Percentiles rank a stretch among this genome's conserved stretches.
Evolutionary conservation across 2,329 filamentous ascomycete species (phyloP).

Genomic region (Penicillium italicum): DNA sequence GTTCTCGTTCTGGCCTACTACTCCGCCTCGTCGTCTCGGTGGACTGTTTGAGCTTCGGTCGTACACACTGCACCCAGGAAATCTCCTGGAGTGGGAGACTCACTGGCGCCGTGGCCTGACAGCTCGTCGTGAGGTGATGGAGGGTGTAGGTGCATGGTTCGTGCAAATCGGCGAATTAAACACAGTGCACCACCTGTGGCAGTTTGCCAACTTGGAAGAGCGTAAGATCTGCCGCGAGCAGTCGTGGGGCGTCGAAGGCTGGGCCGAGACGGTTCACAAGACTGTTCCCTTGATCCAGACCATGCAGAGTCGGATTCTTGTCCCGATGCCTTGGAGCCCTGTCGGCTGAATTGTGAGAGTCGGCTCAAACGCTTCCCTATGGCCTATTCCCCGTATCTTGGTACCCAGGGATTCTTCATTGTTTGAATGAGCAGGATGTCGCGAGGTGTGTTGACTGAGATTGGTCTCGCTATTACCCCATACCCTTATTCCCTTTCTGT

Average conservation of each 20-base stretch:
- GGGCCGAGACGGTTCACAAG: conserved; percentile 97
- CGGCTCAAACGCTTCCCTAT: background rate
- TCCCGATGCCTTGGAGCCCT: conserved; percentile 95
- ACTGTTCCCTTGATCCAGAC: conserved; percentile 94
- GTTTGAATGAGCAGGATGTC: background rate
- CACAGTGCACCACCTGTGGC: conserved; percentile 97
- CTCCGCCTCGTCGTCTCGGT: conserved; percentile 80
- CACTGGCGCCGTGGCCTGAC: conserved; percentile 93
- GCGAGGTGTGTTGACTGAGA: background rate
- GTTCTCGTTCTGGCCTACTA: conserved; percentile 99
- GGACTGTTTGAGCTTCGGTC: conserved; percentile 94
- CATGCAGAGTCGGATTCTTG: conserved; percentile 91
- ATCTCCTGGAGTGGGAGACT: conserved; percentile 96
- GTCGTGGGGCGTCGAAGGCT: conserved; percentile 92
- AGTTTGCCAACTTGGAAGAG: conserved; percentile 95
- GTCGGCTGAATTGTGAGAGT: conserved; percentile 58
- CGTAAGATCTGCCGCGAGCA: conserved; percentile 84
- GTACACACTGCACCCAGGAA: conserved; percentile 93
- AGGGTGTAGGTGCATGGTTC: conserved; percentile 97
- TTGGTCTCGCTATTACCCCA: background rate
- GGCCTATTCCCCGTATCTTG: background rate
- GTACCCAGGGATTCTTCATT: background rate
- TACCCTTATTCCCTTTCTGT: background rate
- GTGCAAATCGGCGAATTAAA: conserved; percentile 97
- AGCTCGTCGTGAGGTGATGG: conserved; percentile 93